A percentile compares a stretch with the other conserved stretches of the same genome.
Evolutionary conservation across 176 grass and related monocot species (phyloP).

Genomic region (Chrysopogon serrulatus): DNA sequence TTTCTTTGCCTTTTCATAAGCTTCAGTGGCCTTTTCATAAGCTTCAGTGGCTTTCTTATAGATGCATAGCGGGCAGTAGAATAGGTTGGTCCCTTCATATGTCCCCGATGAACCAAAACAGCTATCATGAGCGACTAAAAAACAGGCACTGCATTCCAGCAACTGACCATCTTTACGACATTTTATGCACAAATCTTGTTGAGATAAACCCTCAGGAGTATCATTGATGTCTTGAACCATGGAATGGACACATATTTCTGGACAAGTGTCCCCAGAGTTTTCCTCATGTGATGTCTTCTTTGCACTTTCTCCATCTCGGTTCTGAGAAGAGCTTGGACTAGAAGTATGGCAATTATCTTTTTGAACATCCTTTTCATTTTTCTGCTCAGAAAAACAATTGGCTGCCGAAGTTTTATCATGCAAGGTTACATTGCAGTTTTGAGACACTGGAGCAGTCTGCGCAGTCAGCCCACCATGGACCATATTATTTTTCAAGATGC

Average conservation of each 20-base stretch:
- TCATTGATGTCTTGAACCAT: constrained; percentile 20
- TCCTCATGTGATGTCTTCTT: not conserved
- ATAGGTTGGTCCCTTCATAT: constrained; percentile 19
- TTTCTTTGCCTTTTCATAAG: too few relatives aligned
- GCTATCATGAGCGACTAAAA: constrained; percentile 24
- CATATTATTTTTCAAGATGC: constrained; percentile 3
- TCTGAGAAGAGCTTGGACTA: not conserved
- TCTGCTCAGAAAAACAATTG: not conserved
- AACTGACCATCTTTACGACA: constrained; percentile 45
- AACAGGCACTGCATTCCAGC: constrained; percentile 39
- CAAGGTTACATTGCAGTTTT: too few relatives aligned
- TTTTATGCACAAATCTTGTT: constrained; percentile 49
- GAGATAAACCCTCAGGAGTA: not conserved
- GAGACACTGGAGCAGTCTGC: too few relatives aligned
- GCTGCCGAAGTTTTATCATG: too few relatives aligned
- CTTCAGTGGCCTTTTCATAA: constrained; percentile 44
- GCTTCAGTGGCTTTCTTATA: constrained; percentile 38
- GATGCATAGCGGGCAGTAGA: constrained; percentile 48
- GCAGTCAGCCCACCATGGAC: too few relatives aligned
- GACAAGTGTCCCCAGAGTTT: not conserved
- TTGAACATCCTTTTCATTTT: constrained; percentile 9
- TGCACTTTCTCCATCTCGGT: not conserved
- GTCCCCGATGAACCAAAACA: constrained; percentile 23
- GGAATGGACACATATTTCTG: constrained; percentile 15
- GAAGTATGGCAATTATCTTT: not conserved